Percentiles rank a stretch among this genome's conserved stretches.
Conservation (phyloP, 2,329 filamentous ascomycete genomes). For the Xylaria sp. region DNA sequence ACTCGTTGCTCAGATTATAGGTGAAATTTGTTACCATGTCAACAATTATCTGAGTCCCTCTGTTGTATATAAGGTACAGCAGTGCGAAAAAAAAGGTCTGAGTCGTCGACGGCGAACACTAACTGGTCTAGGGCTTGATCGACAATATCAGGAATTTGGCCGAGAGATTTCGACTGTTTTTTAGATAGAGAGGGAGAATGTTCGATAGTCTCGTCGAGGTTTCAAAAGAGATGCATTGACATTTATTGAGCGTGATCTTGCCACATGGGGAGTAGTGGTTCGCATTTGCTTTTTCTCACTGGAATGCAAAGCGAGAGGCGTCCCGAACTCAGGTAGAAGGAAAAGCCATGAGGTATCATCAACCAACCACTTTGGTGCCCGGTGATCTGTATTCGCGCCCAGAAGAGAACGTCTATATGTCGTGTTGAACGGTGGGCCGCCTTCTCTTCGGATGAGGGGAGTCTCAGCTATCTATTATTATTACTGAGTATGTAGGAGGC, state of each 20-base stretch:
- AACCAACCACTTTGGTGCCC: conserved; percentile 7
- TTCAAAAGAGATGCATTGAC: conserved; percentile 26
- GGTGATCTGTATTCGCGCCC: conserved; percentile 3
- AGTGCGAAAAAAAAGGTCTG: background rate
- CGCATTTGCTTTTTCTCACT: conserved; percentile 31
- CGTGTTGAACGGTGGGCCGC: conserved; percentile 11
- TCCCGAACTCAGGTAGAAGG: conserved; percentile 15
- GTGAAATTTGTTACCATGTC: conserved; percentile 2
- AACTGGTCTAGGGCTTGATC: conserved; percentile 20
- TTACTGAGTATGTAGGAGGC: conserved; percentile 15
- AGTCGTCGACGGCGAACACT: conserved; percentile 5
- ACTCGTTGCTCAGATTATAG: background rate
- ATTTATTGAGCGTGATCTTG: conserved; percentile 21
- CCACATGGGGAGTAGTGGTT: conserved; percentile 15
- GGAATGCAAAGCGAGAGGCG: conserved; percentile 31
- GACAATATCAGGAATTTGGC: conserved; percentile 25
- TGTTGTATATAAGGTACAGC: conserved; percentile 23
- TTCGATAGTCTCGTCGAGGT: conserved; percentile 25
- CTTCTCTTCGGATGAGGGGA: conserved; percentile 16
- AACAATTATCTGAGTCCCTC: background rate
- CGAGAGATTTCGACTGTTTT: conserved; percentile 26
- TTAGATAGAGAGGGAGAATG: conserved; percentile 17
- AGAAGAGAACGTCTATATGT: conserved; percentile 17
- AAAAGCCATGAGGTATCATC: conserved; percentile 23
- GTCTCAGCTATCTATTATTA: conserved; percentile 27